Conservation (phyloP, 1,284 basidiomycete species). For the Pseudozyma tsukubaensis region DNA sequence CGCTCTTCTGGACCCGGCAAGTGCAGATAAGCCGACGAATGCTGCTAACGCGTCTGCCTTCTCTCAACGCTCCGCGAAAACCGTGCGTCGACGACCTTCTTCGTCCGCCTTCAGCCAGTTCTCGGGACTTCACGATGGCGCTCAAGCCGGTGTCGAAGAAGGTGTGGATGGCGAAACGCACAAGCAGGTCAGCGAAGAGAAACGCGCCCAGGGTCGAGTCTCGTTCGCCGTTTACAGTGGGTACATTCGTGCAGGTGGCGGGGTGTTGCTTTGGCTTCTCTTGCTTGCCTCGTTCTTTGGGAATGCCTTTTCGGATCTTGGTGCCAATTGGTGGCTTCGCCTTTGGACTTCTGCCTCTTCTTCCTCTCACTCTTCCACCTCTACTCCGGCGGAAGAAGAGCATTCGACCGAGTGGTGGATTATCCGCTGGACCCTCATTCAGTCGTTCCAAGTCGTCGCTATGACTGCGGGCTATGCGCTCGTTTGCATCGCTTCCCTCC, state of each 20-base stretch:
- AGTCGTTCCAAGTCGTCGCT: constrained; percentile 76
- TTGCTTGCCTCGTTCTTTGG: constrained; percentile 14
- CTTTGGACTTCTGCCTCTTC: constrained; percentile 19
- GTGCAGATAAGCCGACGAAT: constrained; percentile 5
- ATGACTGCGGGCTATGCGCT: constrained; percentile 76
- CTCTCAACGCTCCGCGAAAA: constrained; percentile 30
- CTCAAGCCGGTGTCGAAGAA: not conserved
- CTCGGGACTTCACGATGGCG: constrained; percentile 75
- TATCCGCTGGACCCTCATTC: constrained; percentile 79
- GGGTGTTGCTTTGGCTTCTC: constrained; percentile 28
- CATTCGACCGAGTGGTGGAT: constrained; percentile 64
- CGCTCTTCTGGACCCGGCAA: constrained; percentile 1
- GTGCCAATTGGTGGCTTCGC: constrained; percentile 37
- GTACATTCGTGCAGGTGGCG: constrained; percentile 39
- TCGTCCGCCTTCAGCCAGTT: constrained; percentile 73
- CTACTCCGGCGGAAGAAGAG: not conserved
- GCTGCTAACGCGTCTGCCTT: constrained; percentile 16
- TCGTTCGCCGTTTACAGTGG: constrained; percentile 36
- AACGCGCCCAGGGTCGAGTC: constrained; percentile 30
- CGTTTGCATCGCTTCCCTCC: constrained; percentile 74
- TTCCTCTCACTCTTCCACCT: constrained; percentile 3
- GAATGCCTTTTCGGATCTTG: constrained; percentile 28
- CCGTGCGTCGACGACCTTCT: constrained; percentile 47
- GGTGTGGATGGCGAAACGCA: constrained; percentile 11
- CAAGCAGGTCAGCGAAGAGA: constrained; percentile 41